phyloP scores from a whole-genome alignment of 106 monocot genomes.

The Dendrobium chrysotoxum region DNA sequence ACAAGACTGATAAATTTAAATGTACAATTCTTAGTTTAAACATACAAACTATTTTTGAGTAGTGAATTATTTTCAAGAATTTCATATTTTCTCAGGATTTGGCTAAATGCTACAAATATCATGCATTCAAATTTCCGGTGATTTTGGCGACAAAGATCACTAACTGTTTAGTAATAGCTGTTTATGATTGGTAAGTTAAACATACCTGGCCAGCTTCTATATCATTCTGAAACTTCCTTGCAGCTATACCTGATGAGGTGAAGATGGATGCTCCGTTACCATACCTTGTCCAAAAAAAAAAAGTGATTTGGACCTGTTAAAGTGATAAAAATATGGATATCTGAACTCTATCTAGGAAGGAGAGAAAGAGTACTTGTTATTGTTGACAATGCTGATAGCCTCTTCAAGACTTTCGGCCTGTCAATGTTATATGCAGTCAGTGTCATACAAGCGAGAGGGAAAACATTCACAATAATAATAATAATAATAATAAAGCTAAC shows the following conservation, averaged over 20 bases:
- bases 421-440: neutral
- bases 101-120: neutral
- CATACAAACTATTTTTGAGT: neutral
- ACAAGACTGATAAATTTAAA: neutral
- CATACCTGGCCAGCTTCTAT: conserved; percentile 96
- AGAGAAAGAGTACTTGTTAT: conserved; percentile 57
- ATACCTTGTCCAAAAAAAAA: conserved; percentile 42
- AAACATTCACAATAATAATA: too few relatives aligned
- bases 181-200: neutral
- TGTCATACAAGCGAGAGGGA: neutral
- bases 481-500: too few relatives aligned
- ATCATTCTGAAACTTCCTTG: conserved; percentile 92
- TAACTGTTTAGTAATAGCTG: too few relatives aligned
- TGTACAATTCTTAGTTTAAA: neutral
- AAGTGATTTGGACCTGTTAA: neutral
- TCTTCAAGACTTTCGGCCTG: conserved; percentile 91
- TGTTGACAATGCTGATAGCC: conserved; percentile 76
- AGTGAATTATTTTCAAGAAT: neutral
- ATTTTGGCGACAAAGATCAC: too few relatives aligned
- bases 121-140: neutral
- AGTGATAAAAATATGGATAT: neutral
- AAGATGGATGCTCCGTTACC: conserved; percentile 99
- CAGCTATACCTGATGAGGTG: conserved; percentile 83
- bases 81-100: neutral
- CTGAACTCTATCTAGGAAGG: neutral